Percentiles rank a stretch among this genome's conserved stretches.
Conservation (phyloP, 2,329 filamentous ascomycete genomes). For the Parafenestella ontariensis region DNA sequence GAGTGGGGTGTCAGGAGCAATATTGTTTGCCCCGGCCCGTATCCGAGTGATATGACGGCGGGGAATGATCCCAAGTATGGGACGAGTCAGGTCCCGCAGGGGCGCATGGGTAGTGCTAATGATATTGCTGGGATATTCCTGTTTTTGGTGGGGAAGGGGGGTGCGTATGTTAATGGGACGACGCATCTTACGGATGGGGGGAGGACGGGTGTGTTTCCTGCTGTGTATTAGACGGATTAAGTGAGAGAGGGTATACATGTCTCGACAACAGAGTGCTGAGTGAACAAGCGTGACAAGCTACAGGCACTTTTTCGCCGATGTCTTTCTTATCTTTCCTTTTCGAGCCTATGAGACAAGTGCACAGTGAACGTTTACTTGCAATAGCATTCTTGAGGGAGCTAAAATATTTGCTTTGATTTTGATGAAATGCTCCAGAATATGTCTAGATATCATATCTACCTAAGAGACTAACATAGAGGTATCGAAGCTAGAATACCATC, state of each 20-base stretch:
- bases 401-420: too few species aligned
- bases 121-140: constrained; percentile 60
- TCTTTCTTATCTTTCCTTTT: too few species aligned
- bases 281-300: too few species aligned
- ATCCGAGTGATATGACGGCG: constrained; percentile 55
- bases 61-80: constrained; percentile 37
- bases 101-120: constrained; percentile 50
- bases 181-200: constrained; percentile 59
- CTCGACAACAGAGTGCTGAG: not conserved
- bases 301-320: too few species aligned
- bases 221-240: constrained; percentile 43
- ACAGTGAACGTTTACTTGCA: too few species aligned
- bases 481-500: not conserved
- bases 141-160: constrained; percentile 60
- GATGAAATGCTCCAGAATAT: too few species aligned
- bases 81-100: constrained; percentile 48
- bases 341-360: too few species aligned
- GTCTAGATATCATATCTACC: not conserved
- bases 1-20: constrained; percentile 57
- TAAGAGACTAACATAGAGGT: not conserved
- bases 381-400: too few species aligned
- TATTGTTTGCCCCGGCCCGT: constrained; percentile 54
- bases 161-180: constrained; percentile 62
- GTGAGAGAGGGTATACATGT: not conserved
- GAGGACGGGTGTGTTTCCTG: constrained; percentile 44